Base-by-base conservation (phyloP, 441 rosid species). In the Manihot esculenta region DNA sequence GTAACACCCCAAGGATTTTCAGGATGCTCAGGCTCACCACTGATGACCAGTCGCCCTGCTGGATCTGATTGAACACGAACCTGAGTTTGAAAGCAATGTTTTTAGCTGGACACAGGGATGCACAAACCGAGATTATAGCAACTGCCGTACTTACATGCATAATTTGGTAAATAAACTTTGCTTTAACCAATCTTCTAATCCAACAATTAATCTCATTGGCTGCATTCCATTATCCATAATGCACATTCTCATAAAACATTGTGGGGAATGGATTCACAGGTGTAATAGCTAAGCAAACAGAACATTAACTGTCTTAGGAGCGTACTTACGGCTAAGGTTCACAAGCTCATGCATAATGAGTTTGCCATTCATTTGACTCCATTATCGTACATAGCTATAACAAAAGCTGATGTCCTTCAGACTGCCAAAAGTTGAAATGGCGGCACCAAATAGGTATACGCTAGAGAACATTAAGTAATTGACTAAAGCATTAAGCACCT, bases 1-100 rank as follows among this genome's bases (percentile, higher is more conserved):
- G 93, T 87, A 56, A 89, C 83, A 14, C 97, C 98, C 97, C 98
- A 93, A 54, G 94, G 97, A 81, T 88, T 89, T 71, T 93, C 90
- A 70, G 78, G 82, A 67, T 93, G 88, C 74, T 91, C 92, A 18
- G 95, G 97, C 68, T 88, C 76, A 48, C 97, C 98, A 12, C 88
- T 89, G 70, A 93, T 93, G 51, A 93, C 83, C 69, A 93, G 54
- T 47, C 86, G 84, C 62, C 98, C 97, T 3, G 85, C 95, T 11
- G 97, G 94, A 86, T 91, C 95, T 27, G 94, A 88, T 45, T 91
- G 98, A 83, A 93, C 85, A 26, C 85, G 89, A 67, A 91, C 91
- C 97, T 93, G 83, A 66, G 38, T 66, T 64, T 49, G 47, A 14
- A 66, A 13, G 56, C 47, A 7, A 17, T n/a, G 10, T 10, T 13